phyloP scores from a whole-genome alignment of 1,284 basidiomycete genomes.

The Farysia itapuensis region DNA sequence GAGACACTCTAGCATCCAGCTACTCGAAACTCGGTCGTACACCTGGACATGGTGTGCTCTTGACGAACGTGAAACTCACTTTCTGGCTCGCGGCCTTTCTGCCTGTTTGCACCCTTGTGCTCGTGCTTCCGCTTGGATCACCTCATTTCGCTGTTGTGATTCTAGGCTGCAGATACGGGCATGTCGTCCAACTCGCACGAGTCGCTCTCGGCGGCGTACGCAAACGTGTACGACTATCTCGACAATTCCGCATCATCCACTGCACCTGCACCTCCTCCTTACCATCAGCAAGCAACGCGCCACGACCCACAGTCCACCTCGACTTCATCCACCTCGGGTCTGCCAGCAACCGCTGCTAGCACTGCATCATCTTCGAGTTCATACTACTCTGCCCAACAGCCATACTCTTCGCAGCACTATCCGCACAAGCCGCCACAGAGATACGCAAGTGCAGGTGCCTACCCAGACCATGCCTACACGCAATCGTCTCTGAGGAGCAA shows the following conservation, averaged over 20 bases:
- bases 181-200: conserved; percentile 29
- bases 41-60: too few relatives aligned
- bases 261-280: conserved; percentile 1
- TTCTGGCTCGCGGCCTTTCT: too few relatives aligned
- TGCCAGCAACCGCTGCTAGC: conserved; percentile 21
- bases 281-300: not conserved
- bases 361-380: conserved; percentile 29
- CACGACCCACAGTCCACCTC: not conserved
- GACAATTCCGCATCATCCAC: conserved; percentile 3
- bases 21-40: too few relatives aligned
- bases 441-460: not conserved
- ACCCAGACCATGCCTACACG: conserved; percentile 11
- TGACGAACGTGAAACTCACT: too few relatives aligned
- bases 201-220: conserved; percentile 35
- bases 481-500: not conserved
- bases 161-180: too few relatives aligned
- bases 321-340: not conserved
- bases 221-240: conserved; percentile 21
- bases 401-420: not conserved
- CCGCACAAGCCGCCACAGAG: conserved; percentile 4
- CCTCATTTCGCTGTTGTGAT: too few relatives aligned
- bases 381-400: conserved; percentile 15
- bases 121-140: not conserved
- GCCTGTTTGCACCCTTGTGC: too few relatives aligned
- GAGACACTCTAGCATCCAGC: too few relatives aligned